Base-by-base conservation (phyloP, 2,329 filamentous ascomycete species). In the Penicillium aurantiogriseum region DNA sequence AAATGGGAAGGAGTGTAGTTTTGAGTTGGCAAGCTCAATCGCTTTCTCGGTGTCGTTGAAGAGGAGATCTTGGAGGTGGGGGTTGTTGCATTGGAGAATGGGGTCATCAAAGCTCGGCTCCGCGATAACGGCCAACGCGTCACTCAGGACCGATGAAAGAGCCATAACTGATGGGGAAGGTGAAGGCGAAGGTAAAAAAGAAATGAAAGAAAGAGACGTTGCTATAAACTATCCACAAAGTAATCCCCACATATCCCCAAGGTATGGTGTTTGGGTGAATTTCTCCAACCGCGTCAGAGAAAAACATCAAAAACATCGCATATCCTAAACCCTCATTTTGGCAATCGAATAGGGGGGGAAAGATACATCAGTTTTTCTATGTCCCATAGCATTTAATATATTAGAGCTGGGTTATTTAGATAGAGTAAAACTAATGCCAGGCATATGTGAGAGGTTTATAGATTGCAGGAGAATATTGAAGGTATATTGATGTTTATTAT, bases 1-100 rank as follows among this genome's bases (percentile, higher is more conserved):
- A 66, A 82, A 86, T 1, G 82, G 83, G 47, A 82, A 85, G 8
- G 81, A 76, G 64, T 82, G 79, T 48, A 87, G 66, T 57, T 83
- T 80, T 43, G 78, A 70, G 56, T 84, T 77, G 0, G 84, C 82
- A 25, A 84, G 69, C 27, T 72, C 62, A 31, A 83, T 66, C 5
- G 79, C 79, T 31, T 77, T 70, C 23, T 79, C 70, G 6, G 79
- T 73, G 10, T 67, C 45, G 13, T 69, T 61, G 25, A 72, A 61
- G 21, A 78, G 57, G 9, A 65, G 46, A 9, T 65, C 48, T 15
- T 51, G 46, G 19, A 55, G 29, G 39, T 48, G 58, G 36, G 69
- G 63, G 19, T 67, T 51, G 43, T 67, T 60, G 57, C 75, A 77
- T 63, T 74, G 66, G 17, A 67, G 62, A 47, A 77, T 75, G 2